These are phyloP conservation scores for Talaromyces funiculosus DNA, from an alignment of 2,329 filamentous ascomycete genomes.

Conservation along the genomic window DNA sequence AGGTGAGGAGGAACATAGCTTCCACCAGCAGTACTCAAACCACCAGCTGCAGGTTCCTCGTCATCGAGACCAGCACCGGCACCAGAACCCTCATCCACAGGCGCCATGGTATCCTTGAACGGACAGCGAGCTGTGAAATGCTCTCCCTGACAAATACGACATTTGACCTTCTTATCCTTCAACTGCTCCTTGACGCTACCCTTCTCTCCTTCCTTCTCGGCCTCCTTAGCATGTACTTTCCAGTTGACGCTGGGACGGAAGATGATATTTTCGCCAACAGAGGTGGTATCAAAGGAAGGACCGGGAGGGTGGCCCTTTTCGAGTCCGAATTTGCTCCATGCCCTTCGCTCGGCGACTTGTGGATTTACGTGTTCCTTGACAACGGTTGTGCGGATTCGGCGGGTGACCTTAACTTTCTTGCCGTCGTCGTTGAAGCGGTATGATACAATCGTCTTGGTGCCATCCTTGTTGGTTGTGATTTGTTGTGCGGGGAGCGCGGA, in stretches of 20 bases:
- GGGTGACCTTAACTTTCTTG: slow-evolving; percentile 95
- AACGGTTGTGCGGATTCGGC: slow-evolving; percentile 86
- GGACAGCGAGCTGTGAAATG: slow-evolving; percentile 99
- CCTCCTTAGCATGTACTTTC: slow-evolving; percentile 80
- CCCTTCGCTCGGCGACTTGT: slow-evolving; percentile 87
- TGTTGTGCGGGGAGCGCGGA: slow-evolving; percentile 77
- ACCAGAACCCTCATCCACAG: slow-evolving; percentile 41
- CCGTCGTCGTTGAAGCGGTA: slow-evolving; percentile 87
- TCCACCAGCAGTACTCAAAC: slow-evolving; percentile 59
- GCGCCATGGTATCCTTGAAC: slow-evolving; percentile 99
- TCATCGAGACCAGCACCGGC: slow-evolving; percentile 38
- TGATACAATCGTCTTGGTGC: slow-evolving; percentile 90
- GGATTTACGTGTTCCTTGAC: slow-evolving; percentile 94
- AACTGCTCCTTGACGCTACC: slow-evolving; percentile 62
- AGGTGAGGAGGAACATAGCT: slow-evolving; percentile 94
- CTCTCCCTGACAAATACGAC: slow-evolving; percentile 96
- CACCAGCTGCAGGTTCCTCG: slow-evolving; percentile 43
- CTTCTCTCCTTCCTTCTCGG: slow-evolving; percentile 50
- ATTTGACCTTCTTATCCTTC: slow-evolving; percentile 99
- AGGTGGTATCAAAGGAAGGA: slow-evolving; percentile 83
- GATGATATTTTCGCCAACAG: slow-evolving; percentile 94
- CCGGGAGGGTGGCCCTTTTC: slow-evolving; percentile 80
- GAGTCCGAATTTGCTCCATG: slow-evolving; percentile 86
- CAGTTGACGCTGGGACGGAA: slow-evolving; percentile 92
- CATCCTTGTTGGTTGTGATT: slow-evolving; percentile 95